Evolutionary conservation across 2,329 filamentous ascomycete species (phyloP).

Genomic region (Didymella keratinophila): DNA sequence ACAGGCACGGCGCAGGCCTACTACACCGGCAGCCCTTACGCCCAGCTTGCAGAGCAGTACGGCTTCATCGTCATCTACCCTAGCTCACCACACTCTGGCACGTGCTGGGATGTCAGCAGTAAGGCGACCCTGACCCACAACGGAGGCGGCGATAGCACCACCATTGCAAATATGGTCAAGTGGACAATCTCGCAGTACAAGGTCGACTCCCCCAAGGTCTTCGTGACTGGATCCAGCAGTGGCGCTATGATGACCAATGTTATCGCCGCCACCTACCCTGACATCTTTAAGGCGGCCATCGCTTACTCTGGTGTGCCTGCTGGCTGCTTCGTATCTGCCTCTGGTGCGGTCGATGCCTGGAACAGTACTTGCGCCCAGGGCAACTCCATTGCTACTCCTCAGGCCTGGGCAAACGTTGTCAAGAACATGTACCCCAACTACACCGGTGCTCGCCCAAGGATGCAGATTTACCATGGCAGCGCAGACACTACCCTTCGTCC

Average conservation of each 20-base stretch:
- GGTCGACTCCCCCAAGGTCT: constrained; percentile 61
- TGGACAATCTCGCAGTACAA: constrained; percentile 62
- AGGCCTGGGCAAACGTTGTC: constrained; percentile 60
- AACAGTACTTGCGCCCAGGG: constrained; percentile 62
- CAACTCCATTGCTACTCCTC: constrained; percentile 54
- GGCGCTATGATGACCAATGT: constrained; percentile 67
- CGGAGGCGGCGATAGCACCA: constrained; percentile 64
- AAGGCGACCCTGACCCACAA: constrained; percentile 63
- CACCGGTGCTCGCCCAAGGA: constrained; percentile 59
- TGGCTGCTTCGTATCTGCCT: constrained; percentile 60
- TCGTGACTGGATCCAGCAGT: constrained; percentile 62
- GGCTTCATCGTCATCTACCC: constrained; percentile 70
- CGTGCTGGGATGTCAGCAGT: constrained; percentile 68
- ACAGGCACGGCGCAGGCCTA: constrained; percentile 60
- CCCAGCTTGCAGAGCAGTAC: constrained; percentile 61
- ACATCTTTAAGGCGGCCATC: constrained; percentile 61
- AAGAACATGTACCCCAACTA: constrained; percentile 61
- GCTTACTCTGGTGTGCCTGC: constrained; percentile 63
- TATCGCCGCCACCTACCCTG: constrained; percentile 61
- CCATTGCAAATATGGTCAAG: constrained; percentile 67
- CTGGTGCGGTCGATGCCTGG: constrained; percentile 57
- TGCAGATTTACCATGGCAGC: constrained; percentile 67
- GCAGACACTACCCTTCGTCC: constrained; percentile 59
- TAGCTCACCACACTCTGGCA: constrained; percentile 59
- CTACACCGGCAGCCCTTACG: constrained; percentile 62